Base-by-base conservation (phyloP, 192 early-diverging fungal species). In the Coemansia sp. region DNA sequence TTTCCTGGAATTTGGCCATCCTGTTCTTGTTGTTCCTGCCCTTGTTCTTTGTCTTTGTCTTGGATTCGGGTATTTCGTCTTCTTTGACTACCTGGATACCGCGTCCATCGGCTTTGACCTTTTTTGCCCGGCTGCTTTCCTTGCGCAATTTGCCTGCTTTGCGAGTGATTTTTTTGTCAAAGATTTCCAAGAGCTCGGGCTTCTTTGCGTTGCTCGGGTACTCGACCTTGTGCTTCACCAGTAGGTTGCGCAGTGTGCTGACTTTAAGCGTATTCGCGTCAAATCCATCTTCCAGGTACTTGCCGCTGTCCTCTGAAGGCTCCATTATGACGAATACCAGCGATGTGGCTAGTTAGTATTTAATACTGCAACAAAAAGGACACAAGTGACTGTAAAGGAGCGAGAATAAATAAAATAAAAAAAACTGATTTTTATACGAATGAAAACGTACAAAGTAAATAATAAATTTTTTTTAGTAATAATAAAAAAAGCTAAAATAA, bases 121-220 rank as follows among this genome's bases (percentile, higher is more conserved):
- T 57, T 11, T 42, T 42, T 45, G 61, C 70, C 61, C 61, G 61
- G 66, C 45, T 69, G 52, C 69, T 67, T 8, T 77, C 75, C 67
- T 75, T 74, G 68, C 80, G 80, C 56, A 77, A 57, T 55, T 61
- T 74, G 61, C 34, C 29, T 1, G 77, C 73, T 10, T 66, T 55
- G 55, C 56, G 60, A 5, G 72, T 45, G 8, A 83, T 71, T 0
- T 48, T 42, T 4, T 49, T 40, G 17, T 75, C 56, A 0, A 83
- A 38, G 11, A 83, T 38, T 0, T 31, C 67, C 22, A 83, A 4
- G 3, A 83, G 50, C 67, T 75, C 76, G 34, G 56, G 25, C 56
- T 83, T 83, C 38, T 83, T 83, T 38, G 76, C 76, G 49, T 72
- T 69, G 29, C 63, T 67, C 7, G 72, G 72, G 55, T 63, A 83